Conservation (phyloP, 179 eudicot genomes). For the Heliamphora pulchella region DNA sequence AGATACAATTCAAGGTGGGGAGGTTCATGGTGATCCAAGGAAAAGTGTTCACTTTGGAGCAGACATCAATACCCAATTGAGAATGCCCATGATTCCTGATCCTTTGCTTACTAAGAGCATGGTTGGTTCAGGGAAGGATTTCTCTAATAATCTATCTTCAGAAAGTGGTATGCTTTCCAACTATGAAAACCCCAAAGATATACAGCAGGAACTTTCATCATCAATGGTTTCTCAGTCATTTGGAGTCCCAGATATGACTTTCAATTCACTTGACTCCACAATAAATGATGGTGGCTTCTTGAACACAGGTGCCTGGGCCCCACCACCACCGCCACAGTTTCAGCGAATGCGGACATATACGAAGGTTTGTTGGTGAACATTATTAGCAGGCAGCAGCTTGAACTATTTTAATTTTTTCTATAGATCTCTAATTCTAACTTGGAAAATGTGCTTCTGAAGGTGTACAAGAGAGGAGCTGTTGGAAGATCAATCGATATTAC, state of each 20-base stretch:
- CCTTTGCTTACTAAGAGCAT: conserved; percentile 45
- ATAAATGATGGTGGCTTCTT: conserved; percentile 66
- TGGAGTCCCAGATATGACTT: conserved; percentile 85
- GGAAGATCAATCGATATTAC: conserved; percentile 92
- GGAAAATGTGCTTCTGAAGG: conserved; percentile 37
- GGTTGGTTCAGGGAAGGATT: conserved; percentile 48
- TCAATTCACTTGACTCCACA: conserved; percentile 72
- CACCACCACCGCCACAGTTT: conserved; percentile 60
- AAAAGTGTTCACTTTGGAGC: conserved; percentile 36
- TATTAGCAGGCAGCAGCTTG: neutral
- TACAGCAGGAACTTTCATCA: conserved; percentile 76
- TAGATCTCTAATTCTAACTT: conserved; percentile 5
- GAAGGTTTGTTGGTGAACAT: conserved; percentile 41
- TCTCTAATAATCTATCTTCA: conserved; percentile 48
- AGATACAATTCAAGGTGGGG: conserved; percentile 52
- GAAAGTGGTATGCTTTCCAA: conserved; percentile 54
- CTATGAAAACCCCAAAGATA: conserved; percentile 66
- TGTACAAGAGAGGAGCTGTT: conserved; percentile 96
- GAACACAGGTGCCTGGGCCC: conserved; percentile 62
- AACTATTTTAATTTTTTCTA: neutral
- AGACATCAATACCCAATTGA: conserved; percentile 41
- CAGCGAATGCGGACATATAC: conserved; percentile 86
- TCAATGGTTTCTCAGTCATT: conserved; percentile 91
- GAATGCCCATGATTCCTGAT: conserved; percentile 51
- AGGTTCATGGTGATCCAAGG: conserved; percentile 49